Evolutionary conservation across 148 eudicot species (phyloP).

Genomic region (Hydrangea macrophylla): DNA sequence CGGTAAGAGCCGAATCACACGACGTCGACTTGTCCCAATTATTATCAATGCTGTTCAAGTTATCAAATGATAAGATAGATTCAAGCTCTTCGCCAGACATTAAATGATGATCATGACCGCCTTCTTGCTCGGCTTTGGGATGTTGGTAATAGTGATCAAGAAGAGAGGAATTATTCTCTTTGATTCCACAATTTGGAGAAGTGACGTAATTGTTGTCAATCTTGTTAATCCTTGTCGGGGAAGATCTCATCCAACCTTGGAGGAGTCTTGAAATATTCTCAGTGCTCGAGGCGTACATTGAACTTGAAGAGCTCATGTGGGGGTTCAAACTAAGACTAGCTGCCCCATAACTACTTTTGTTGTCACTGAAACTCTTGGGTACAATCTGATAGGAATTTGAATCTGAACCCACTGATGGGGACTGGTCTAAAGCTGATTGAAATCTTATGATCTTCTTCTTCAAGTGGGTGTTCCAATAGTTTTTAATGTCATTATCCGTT

Average conservation of each 20-base stretch:
- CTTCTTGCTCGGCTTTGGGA: conserved; percentile 8
- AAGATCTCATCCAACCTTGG: conserved; percentile 68
- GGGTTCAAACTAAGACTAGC: background rate
- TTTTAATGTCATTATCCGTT: conserved; percentile 74
- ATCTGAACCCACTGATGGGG: conserved; percentile 15
- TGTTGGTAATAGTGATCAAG: conserved; percentile 4
- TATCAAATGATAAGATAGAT: conserved; percentile 23
- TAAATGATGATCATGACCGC: conserved; percentile 1
- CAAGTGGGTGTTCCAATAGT: conserved; percentile 74
- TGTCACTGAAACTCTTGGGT: conserved; percentile 9
- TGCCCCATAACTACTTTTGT: background rate
- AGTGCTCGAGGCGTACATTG: conserved; percentile 69
- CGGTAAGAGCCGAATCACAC: conserved; percentile 13
- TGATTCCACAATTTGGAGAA: background rate
- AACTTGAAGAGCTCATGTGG: background rate
- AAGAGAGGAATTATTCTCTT: too few relatives aligned
- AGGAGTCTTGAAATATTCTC: conserved; percentile 83
- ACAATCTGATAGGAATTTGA: conserved; percentile 10
- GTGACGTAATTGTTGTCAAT: background rate
- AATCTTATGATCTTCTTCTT: conserved; percentile 63
- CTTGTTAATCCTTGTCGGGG: conserved; percentile 18
- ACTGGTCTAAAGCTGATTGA: conserved; percentile 36
- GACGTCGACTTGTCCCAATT: conserved; percentile 17
- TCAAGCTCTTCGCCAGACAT: conserved; percentile 28
- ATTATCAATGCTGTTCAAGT: conserved; percentile 15